Base-by-base conservation (phyloP, 805 yeast genomes). In the Wickerhamomyces strasburgensis region DNA sequence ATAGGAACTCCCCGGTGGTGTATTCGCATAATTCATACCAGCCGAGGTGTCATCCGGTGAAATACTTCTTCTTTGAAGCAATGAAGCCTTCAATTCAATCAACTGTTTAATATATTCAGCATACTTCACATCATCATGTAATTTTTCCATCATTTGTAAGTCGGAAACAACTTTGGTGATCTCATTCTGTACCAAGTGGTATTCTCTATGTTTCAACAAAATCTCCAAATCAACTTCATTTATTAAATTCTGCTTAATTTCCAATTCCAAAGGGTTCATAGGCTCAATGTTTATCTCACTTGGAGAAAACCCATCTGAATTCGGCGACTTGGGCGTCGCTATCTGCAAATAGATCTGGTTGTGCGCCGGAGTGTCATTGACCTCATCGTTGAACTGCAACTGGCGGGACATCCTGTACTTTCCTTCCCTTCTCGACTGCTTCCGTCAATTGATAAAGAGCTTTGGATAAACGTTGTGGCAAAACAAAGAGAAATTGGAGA, bases 181-280 rank as follows among this genome's bases (percentile, higher is more conserved):
- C 46, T 79, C 84, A 28, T 67, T 66, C 36, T 74, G 71, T 1
- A 77, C 64, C 15, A 68, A 53, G 27, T 65, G 60, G 31, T 70
- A 52, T 52, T 80, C 84, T 39, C 72, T 67, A 55, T 78, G 81
- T 37, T 75, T 78, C 34, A 80, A 57, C 19, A 80, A 49, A 10
- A 79, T 75, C 46, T 79, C 84, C 31, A 78, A 51, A 51, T 79
- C 80, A 14, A 79, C 60, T 45, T 75, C 77, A 40, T 72, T 56
- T n/a, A 57, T 29, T 5, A 66, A 42, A 33, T 60, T 61, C 24
- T 52, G 57, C 40, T 58, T 67, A 16, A 60, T 57, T 39, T 37
- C 46, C 5, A 34, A 19, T 19, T 47, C 50, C 25, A 35, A 16
- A 30, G 40, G 42, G 16, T 33, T 38, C 14, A 34, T 32, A 6